Conservation (phyloP, 345 rosid species). For the Physaria fendleri region DNA sequence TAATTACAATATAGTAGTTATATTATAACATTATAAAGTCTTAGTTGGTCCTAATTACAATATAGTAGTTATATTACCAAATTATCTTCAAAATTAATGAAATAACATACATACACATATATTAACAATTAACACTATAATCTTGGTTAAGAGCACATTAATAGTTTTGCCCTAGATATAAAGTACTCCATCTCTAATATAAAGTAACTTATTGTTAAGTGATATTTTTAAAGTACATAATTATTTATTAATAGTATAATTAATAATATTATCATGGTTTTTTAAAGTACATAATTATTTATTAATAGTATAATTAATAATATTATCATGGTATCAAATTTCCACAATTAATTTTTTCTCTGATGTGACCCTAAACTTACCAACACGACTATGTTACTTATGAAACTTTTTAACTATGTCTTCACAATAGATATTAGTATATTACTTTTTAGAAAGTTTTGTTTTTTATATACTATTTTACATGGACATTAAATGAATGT, state of each 20-base stretch:
- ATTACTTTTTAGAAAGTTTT: neutral
- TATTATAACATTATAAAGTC: neutral
- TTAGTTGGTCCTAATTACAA: slow-evolving; percentile 5
- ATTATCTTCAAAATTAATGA: neutral
- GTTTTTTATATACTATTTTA: neutral
- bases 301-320: neutral
- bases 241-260: neutral
- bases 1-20: neutral
- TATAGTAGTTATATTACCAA: neutral
- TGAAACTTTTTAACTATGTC: slow-evolving; percentile 1
- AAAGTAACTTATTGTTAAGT: neutral
- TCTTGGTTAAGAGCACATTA: neutral
- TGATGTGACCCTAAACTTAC: slow-evolving; percentile 29
- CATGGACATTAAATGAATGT: slow-evolving; percentile 6
- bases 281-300: neutral
- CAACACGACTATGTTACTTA: slow-evolving; percentile 7
- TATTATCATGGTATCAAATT: slow-evolving; percentile 12
- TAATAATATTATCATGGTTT: too few species aligned
- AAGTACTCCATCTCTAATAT: too few species aligned
- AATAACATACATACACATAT: neutral
- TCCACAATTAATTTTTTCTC: neutral
- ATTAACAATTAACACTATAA: neutral
- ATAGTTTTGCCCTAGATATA: neutral
- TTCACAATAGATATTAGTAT: too few species aligned
- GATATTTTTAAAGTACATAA: neutral